Evolutionary conservation across 352 stramenopile genomes (phyloP), one percentile per base, ranked within the genome.

Genomic region (Phytophthora rubi): DNA sequence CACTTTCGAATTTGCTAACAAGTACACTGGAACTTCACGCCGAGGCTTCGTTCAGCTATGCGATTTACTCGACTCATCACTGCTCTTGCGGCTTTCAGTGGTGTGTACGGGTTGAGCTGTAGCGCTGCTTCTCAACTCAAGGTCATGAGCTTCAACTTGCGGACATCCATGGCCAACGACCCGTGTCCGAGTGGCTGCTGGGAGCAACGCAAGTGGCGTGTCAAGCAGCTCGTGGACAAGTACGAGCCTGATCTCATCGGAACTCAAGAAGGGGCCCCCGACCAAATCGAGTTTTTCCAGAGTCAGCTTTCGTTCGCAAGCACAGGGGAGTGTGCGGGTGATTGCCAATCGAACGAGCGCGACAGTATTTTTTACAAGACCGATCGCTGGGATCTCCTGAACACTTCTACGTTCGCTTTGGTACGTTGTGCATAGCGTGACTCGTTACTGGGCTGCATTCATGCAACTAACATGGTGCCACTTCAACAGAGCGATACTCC

Each of bases 81-180:
- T 42, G 16, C 12, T 42, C 10, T n/a, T 48, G 54, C 47, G 13
- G 56, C 45, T 39, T 5, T 65, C 12, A 44, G 42, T 33, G 10
- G 3, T 30, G 61, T 35, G 23, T 55, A 18, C 16, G 49, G 55
- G 13, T 54, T 28, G 48, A 71, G 56, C 13, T 71, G 54, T 52
- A 32, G 4, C 15, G 35, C 37, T 33, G 48, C 58, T 16, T 47
- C 49, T 45, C 49, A 49, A 37, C 55, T 89, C 53, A 86, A 86
- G 39, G 76, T 91, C 30, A 91, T 91, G 83, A 91, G 77, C 59
- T 89, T 93, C 61, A 93, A 93, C 45, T 44, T 93, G 33, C 83
- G 85, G 49, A 93, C 85, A 42, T 83, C 83, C 15, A 64, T 86
- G 10, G 85, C 85, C 13, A 83, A 81, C 10, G 83, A 93, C 23